Base-by-base conservation (phyloP, 768 basidiomycete genomes). In the Lentinus tigrinus region DNA sequence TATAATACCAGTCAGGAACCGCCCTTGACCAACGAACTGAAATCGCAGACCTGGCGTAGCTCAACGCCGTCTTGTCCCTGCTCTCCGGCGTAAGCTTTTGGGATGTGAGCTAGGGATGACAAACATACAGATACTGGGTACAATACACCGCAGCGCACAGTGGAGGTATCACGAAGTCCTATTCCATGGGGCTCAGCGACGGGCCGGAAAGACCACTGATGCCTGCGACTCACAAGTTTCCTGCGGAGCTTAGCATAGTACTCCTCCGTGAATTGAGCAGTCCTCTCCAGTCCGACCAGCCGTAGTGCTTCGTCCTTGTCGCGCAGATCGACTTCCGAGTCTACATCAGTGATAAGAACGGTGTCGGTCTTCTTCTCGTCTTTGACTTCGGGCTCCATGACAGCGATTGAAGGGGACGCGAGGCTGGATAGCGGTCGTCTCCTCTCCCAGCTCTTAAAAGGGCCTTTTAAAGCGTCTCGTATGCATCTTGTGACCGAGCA, bases 61-160 rank as follows among this genome's bases (percentile, higher is more conserved):
- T 86, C 48, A 87, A 65, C 5, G 84, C 81, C 7, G 85, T 87
- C 74, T 88, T 89, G 69, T 88, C 87, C 54, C 85, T 85, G 56
- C 5, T 14, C 13, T 24, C 5, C 1, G 14, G 17, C 38, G 34
- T 38, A 3, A 55, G 23, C 43, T 51, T 34, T 40, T 4, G 9
- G 13, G 31, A 11, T 16, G 3, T 19, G 19, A 54, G n/a, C 28
- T 34, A 31, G 13, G 19, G 11, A 19, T 8, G 14, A 1, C 17
- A 23, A 16, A 10, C n/a, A 2, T 39, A 86, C 84, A 88, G 68
- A 61, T 81, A 88, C 61, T 88, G 84, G 0, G 82, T 85, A 66
- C 85, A 88, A 66, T 87, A 88, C 2, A 87, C 85, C 1, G 84
- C 81, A 3, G 84, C 82, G 60, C 81, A 81, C 11, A 85, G 69